Base-by-base conservation (phyloP, 768 basidiomycete genomes). In the Tricholoma saponaceum region DNA sequence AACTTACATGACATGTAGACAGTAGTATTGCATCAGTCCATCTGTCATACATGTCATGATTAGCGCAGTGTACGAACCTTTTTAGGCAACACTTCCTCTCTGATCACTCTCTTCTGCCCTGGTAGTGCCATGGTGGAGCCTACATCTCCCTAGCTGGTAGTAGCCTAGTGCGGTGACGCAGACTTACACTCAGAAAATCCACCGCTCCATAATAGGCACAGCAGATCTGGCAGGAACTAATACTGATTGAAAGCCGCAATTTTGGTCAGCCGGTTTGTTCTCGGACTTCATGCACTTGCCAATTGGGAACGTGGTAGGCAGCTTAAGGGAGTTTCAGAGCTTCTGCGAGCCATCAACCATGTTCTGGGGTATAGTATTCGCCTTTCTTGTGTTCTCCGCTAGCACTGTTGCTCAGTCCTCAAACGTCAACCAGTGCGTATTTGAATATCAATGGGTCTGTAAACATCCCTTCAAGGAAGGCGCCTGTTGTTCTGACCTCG, bases 391-490 rank as follows among this genome's bases (percentile, higher is more conserved):
- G 26, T 41, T 61, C 7, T 30, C 39, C 1, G 4, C 50, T 25
- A 35, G 35, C 14, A 54, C 41, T 49, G 22, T 37, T 1, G 70
- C 71, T 5, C 78, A 78, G 60, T 61, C 58, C 22, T 75, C 78
- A 0, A 66, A 74, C 53, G 75, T 78, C 26, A 72, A 69, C 5
- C 62, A 62, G 5, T 79, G 78, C 56, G 62, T 69, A 22, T 54
- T 70, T 13, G 61, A 64, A 14, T 78, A 71, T 62, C 56, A 65
- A 53, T 79, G 78, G 78, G 78, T 76, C 23, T 12, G 60, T 43
- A 39, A 16, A 10, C 30, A 35, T 41, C 26, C 25, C 22, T 32
- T 32, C 8, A 5, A 52, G 32, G 46, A 32, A 37, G 20, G 30
- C 49, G 33, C 10, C 28, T n/a, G 47, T 28, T 13, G 26, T 49